Base-by-base conservation (phyloP, 352 stramenopile species). In the Phytophthora vignae region DNA sequence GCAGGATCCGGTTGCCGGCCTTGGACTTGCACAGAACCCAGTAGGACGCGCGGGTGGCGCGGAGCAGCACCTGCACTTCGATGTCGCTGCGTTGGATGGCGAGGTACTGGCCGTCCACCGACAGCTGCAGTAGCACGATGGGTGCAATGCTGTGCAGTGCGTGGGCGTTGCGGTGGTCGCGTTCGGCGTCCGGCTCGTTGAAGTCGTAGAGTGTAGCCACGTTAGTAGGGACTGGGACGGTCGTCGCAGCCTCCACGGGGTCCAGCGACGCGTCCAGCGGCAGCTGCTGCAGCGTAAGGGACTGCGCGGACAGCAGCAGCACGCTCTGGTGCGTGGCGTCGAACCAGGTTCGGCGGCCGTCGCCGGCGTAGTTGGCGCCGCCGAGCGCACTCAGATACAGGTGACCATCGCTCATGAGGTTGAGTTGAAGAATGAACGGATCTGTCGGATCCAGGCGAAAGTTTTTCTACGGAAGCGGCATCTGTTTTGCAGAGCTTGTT, bases 41-140 rank as follows among this genome's bases (percentile, higher is more conserved):
- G 67, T 85, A 91, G 17, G 66, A 83, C 54, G 83, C 69, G 2
- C 78, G 49, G 9, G 85, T 87, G 22, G 64, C 46, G 21, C 82
- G 67, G 29, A 82, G 76, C 8, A 94, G 21, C 55, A 96, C 74
- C 54, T 95, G 84, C 38, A 96, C 85, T 67, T 96, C 87, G 46
- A 95, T 88, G 60, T 96, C 89, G 65, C 85, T 95, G 57, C 81
- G 90, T 67, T 96, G 89, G 46, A 96, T 70, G 6, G 85, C 87
- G 27, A 96, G 67, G 46, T 88, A 95, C 55, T 91, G 76, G 0
- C 64, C 60, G 55, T 94, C 86, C 2, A 91, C 74, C 27, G 89
- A 96, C 17, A 96, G 61, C 31, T 78, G 73, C 60, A 86, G 60
- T 19, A 84, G 61, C 54, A 78, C 57, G 21, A 89, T 74, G 2